phyloP scores from a whole-genome alignment of 1,139 yeast genomes.

The Cylindricascospora bacillispora region DNA sequence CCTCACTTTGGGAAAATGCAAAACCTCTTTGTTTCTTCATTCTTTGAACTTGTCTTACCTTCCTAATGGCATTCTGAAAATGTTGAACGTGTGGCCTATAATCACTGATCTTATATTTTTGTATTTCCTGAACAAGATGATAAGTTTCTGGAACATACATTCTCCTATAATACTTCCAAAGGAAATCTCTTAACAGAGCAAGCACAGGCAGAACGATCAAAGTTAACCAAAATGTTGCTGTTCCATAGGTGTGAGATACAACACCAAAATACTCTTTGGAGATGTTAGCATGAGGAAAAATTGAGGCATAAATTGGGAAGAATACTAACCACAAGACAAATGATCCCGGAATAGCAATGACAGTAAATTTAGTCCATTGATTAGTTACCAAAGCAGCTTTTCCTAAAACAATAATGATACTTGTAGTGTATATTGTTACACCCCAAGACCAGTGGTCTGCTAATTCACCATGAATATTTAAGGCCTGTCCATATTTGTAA shows the following conservation, averaged over 20 bases:
- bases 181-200: slow-evolving; percentile 75
- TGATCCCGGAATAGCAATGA: slow-evolving; percentile 92
- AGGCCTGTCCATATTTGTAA: slow-evolving; percentile 53
- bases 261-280: slow-evolving; percentile 81
- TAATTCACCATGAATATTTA: slow-evolving; percentile 49
- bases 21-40: slow-evolving; percentile 97
- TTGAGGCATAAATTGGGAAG: slow-evolving; percentile 74
- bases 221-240: slow-evolving; percentile 76
- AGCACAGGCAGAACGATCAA: slow-evolving; percentile 60
- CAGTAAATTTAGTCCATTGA: slow-evolving; percentile 89
- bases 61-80: slow-evolving; percentile 92
- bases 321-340: slow-evolving; percentile 70
- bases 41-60: slow-evolving; percentile 95
- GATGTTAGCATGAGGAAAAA: slow-evolving; percentile 76
- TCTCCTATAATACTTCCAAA: slow-evolving; percentile 91
- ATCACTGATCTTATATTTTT: slow-evolving; percentile 87
- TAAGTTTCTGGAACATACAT: slow-evolving; percentile 85
- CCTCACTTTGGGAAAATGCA: slow-evolving; percentile 95
- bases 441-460: slow-evolving; percentile 97
- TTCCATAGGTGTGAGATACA: slow-evolving; percentile 60
- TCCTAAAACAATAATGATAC: slow-evolving; percentile 81
- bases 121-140: slow-evolving; percentile 93
- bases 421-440: slow-evolving; percentile 75
- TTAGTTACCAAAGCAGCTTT: slow-evolving; percentile 89
- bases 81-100: slow-evolving; percentile 92